Evolutionary conservation across 1,139 yeast species (phyloP).

Genomic region (Eremothecium gossypii): DNA sequence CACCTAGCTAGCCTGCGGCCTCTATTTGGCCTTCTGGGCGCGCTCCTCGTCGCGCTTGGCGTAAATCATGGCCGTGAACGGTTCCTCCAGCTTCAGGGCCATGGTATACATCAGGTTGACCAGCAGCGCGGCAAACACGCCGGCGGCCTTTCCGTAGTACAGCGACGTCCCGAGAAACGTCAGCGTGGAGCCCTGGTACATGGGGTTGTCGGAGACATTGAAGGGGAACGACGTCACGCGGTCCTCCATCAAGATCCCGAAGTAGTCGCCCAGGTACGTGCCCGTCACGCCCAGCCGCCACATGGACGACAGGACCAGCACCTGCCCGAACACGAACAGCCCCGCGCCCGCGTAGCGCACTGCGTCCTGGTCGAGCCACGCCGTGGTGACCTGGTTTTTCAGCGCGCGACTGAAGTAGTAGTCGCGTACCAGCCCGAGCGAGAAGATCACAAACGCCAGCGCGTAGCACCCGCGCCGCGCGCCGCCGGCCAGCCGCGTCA

Average conservation of each 20-base stretch:
- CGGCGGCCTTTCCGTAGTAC: slow-evolving; percentile 85
- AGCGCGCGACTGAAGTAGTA: slow-evolving; percentile 63
- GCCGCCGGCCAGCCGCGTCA: slow-evolving; percentile 66
- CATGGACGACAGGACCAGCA: slow-evolving; percentile 79
- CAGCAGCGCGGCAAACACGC: slow-evolving; percentile 58
- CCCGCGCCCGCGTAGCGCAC: slow-evolving; percentile 38
- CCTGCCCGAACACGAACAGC: slow-evolving; percentile 59
- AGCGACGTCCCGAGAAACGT: slow-evolving; percentile 87
- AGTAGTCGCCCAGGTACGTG: slow-evolving; percentile 92
- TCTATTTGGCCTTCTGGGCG: slow-evolving; percentile 19
- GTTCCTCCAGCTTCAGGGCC: slow-evolving; percentile 87
- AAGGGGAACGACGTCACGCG: slow-evolving; percentile 94
- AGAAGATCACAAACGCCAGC: slow-evolving; percentile 72
- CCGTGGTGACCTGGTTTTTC: slow-evolving; percentile 43
- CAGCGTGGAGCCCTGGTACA: slow-evolving; percentile 89
- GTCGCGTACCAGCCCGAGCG: slow-evolving; percentile 77
- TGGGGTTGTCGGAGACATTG: slow-evolving; percentile 83
- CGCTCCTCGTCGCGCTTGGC: slow-evolving; percentile 47
- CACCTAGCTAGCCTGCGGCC: background rate
- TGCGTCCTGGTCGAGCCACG: slow-evolving; percentile 33
- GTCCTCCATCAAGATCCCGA: slow-evolving; percentile 86
- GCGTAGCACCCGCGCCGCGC: slow-evolving; percentile 72
- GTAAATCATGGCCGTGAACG: slow-evolving; percentile 86
- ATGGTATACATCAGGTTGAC: slow-evolving; percentile 76
- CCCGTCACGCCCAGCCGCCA: slow-evolving; percentile 93